Base-by-base conservation (phyloP, 1,284 basidiomycete species). In the Coriolopsis trogii region DNA sequence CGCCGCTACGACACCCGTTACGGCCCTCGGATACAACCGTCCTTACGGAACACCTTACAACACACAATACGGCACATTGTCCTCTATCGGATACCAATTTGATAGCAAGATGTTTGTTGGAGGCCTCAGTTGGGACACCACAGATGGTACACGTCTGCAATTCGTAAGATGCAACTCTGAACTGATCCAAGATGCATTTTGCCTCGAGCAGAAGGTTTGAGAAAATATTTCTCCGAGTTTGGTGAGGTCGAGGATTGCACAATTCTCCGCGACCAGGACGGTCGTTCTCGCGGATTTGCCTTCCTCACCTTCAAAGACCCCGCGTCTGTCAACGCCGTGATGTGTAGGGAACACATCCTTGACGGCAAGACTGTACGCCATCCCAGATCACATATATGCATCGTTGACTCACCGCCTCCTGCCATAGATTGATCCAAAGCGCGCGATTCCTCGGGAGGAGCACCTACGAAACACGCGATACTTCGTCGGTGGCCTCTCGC, bases 71-170 rank as follows among this genome's bases (percentile, higher is more conserved):
- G 30, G 37, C 47, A 61, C 52, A 40, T 56, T 55, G 46, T 44
- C 58, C 53, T 46, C 45, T 57, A 46, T 41, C 44, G 25, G 37
- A 46, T 51, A n/a, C 56, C 40, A 26, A 37, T 55, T 49, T 42
- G 37, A 73, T 84, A 96, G 95, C 75, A 97, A 97, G 82, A 92
- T 97, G 85, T 97, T 97, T 77, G 89, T 97, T 70, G 94, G 94
- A 63, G 94, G 94, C 67, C 81, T 97, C 62, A 95, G 92, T 77
- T 97, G 94, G 94, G 93, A 96, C 72, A 97, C 94, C 63, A 93
- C 90, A 74, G 95, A 97, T 79, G 93, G 93, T 85, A 82, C 65
- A 73, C 63, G 66, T 67, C n/a, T 21, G 46, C 40, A 16, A 26
- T 10, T 26, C 23, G n/a, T 33, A 13, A 36, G 40, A 43, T 34